Evolutionary conservation across 176 grass and related monocot species (phyloP).

Genomic region (Oryza punctata): DNA sequence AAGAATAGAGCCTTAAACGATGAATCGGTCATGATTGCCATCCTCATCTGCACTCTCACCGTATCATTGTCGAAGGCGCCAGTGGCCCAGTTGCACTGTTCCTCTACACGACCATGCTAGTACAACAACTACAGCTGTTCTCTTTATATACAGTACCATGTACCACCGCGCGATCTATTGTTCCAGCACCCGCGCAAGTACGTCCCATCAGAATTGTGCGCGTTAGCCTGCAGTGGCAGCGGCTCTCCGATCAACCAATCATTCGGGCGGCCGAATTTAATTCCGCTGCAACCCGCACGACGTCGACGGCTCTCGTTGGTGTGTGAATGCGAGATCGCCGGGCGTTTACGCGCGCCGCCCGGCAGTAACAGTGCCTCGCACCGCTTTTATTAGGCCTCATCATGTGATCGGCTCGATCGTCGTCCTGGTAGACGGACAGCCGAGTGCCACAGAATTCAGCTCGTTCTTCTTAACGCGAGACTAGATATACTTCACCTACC

Average conservation of each 20-base stretch:
- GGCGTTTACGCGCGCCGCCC: neutral
- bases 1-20: no score
- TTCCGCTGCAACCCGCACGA: neutral
- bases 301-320: neutral
- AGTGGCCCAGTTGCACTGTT: neutral
- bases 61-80: neutral
- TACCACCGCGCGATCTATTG: neutral
- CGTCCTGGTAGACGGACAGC: neutral
- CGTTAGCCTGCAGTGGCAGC: neutral
- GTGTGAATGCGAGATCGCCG: slow-evolving; percentile 1
- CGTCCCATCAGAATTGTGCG: neutral
- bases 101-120: neutral
- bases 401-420: slow-evolving; percentile 1
- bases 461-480: neutral
- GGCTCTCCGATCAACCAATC: neutral
- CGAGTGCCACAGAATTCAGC: neutral
- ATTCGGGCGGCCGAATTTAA: neutral
- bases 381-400: neutral
- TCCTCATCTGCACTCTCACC: no score
- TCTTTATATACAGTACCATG: no score
- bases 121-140: neutral
- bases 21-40: no score
- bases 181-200: neutral
- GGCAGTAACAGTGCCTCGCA: slow-evolving; percentile 20
- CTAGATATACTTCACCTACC: neutral